Percentiles rank a stretch among this genome's conserved stretches.
Evolutionary conservation across 2,329 filamentous ascomycete species (phyloP).

Genomic region (Penicillium sp.): DNA sequence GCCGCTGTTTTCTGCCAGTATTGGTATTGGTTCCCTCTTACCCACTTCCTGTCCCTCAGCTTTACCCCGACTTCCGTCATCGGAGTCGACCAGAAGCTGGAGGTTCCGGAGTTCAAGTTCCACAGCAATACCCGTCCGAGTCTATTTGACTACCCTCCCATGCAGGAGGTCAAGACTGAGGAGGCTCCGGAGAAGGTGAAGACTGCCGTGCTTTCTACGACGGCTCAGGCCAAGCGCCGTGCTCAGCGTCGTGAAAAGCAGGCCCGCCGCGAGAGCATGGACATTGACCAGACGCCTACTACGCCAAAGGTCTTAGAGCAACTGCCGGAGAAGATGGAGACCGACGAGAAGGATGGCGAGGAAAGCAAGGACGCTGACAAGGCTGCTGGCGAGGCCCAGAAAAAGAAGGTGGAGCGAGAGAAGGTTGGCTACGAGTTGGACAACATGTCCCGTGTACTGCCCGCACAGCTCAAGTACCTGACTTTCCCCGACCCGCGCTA

Average conservation of each 20-base stretch:
- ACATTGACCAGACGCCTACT: conserved; percentile 76
- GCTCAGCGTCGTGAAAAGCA: conserved; percentile 93
- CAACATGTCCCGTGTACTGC: conserved; percentile 95
- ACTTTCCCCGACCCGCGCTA: conserved; percentile 89
- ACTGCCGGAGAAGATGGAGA: conserved; percentile 82
- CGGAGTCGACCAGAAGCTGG: conserved; percentile 86
- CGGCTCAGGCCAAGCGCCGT: conserved; percentile 91
- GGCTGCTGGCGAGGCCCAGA: conserved; percentile 58
- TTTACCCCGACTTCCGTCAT: conserved; percentile 98
- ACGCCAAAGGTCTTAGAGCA: conserved; percentile 64
- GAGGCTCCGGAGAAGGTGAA: conserved; percentile 92
- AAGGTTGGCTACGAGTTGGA: conserved; percentile 94
- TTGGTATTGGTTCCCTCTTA: conserved; percentile 99
- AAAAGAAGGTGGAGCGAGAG: conserved; percentile 93
- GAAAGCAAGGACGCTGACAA: conserved; percentile 59
- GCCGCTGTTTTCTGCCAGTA: conserved; percentile 99
- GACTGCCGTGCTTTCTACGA: conserved; percentile 93
- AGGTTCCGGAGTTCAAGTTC: conserved; percentile 92
- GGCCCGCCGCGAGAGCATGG: conserved; percentile 89
- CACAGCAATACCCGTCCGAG: conserved; percentile 92
- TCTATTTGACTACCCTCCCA: conserved; percentile 95
- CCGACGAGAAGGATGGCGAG: conserved; percentile 60
- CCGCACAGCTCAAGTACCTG: conserved; percentile 90
- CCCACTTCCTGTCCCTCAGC: conserved; percentile 91
- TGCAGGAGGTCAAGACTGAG: conserved; percentile 91